phyloP scores from a whole-genome alignment of 2,329 filamentous ascomycete species.

The Chaetomiaceae sp. region DNA sequence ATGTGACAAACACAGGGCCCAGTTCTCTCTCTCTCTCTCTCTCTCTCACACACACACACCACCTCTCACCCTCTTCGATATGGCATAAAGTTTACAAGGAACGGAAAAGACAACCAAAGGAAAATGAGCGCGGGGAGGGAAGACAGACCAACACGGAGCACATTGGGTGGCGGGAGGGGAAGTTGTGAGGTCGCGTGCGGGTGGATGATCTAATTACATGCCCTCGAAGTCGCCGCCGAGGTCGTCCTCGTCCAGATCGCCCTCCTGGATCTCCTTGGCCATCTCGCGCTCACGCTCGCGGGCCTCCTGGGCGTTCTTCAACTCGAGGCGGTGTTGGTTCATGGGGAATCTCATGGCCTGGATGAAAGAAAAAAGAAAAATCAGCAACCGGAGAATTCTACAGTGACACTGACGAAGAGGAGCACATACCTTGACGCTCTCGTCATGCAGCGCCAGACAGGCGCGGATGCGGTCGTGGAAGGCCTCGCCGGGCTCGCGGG shows the following conservation, averaged over 20 bases:
- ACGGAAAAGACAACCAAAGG: slow-evolving; percentile 2
- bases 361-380: background rate
- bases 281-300: slow-evolving; percentile 92
- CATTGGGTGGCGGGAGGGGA: background rate
- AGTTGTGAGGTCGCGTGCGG: background rate
- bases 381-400: background rate
- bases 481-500: slow-evolving; percentile 88
- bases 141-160: too few species aligned
- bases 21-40: too few species aligned
- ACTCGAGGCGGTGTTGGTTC: slow-evolving; percentile 95
- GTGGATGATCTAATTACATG: slow-evolving; percentile 60
- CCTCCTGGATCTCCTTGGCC: slow-evolving; percentile 98
- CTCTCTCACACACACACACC: background rate
- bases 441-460: slow-evolving; percentile 86
- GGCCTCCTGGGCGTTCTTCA: slow-evolving; percentile 98
- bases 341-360: slow-evolving; percentile 98
- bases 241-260: slow-evolving; percentile 94
- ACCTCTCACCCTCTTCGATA: background rate
- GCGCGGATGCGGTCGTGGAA: slow-evolving; percentile 96
- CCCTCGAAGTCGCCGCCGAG: slow-evolving; percentile 93
- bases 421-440: slow-evolving; percentile 82
- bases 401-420: too few species aligned
- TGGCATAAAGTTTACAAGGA: slow-evolving; percentile 22
- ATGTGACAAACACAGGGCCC: too few species aligned
- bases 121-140: background rate